Percentiles rank a stretch among this genome's conserved stretches.
Conservation (phyloP, 768 basidiomycete genomes). For the Naganishia onofrii region DNA sequence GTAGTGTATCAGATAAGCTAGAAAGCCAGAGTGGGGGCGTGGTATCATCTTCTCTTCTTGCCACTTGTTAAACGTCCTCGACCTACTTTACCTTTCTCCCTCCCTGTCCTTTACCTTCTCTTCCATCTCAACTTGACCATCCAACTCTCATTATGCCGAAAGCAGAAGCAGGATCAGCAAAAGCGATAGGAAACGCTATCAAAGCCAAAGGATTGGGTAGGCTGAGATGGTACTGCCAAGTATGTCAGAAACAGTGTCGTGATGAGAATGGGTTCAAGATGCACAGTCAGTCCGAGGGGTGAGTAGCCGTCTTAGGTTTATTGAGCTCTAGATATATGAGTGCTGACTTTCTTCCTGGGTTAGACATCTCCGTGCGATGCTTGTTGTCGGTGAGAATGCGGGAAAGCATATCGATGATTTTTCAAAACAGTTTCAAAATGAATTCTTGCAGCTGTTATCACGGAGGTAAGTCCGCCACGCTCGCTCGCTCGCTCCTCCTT, state of each 20-base stretch:
- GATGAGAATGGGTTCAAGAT: constrained; percentile 99
- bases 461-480: constrained; percentile 60
- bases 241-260: constrained; percentile 96
- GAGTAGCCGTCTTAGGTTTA: constrained; percentile 1
- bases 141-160: constrained; percentile 39
- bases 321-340: not conserved
- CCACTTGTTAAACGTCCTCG: not conserved
- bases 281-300: constrained; percentile 60
- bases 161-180: constrained; percentile 52
- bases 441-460: constrained; percentile 85
- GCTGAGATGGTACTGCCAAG: constrained; percentile 97
- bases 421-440: constrained; percentile 80
- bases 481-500: too few species aligned
- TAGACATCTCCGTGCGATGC: constrained; percentile 91
- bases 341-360: too few species aligned
- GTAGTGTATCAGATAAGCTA: not conserved
- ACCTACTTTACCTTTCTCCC: not conserved
- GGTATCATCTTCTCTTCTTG: not conserved
- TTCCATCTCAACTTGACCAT: not conserved
- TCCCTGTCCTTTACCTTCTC: not conserved
- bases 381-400: constrained; percentile 91
- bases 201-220: constrained; percentile 91
- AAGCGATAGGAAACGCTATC: constrained; percentile 71
- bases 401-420: constrained; percentile 88
- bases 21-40: not conserved